A percentile compares a stretch with the other conserved stretches of the same genome.
phyloP scores from a whole-genome alignment of 2,329 filamentous ascomycete genomes.

The Capronia coronata region DNA sequence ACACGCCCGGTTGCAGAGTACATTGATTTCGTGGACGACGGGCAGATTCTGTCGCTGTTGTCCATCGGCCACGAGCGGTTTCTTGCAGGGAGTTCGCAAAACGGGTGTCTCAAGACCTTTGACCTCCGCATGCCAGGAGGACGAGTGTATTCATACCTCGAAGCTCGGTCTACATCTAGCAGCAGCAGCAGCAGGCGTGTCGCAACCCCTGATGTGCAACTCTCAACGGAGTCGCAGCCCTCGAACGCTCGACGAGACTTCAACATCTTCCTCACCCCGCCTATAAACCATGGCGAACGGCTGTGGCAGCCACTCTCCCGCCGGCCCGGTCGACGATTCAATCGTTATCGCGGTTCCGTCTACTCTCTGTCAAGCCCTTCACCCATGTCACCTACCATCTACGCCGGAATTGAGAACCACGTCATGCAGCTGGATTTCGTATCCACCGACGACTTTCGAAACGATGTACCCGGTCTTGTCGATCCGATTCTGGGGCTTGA shows the following conservation, averaged over 20 bases:
- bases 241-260: constrained; percentile 30
- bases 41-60: constrained; percentile 53
- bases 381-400: constrained; percentile 41
- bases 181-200: no score
- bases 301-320: constrained; percentile 23
- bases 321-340: constrained; percentile 8
- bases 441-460: constrained; percentile 39
- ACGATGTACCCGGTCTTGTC: not conserved
- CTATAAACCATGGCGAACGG: constrained; percentile 13
- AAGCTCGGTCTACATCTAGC: constrained; percentile 9
- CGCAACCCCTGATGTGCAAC: no score
- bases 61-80: constrained; percentile 52
- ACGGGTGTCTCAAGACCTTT: constrained; percentile 56
- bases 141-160: constrained; percentile 33
- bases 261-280: constrained; percentile 40
- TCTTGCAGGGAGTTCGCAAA: constrained; percentile 50
- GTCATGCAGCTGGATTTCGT: constrained; percentile 41
- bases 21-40: constrained; percentile 51
- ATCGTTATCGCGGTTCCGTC: constrained; percentile 39
- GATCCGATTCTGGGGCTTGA: constrained; percentile 3
- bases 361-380: constrained; percentile 43
- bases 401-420: constrained; percentile 40
- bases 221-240: not conserved
- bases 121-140: constrained; percentile 51
- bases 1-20: constrained; percentile 45